These are phyloP conservation scores for Hyphodiscus hymeniophilus DNA, from an alignment of 495 filamentous ascomycete genomes.

Conservation along the genomic window DNA sequence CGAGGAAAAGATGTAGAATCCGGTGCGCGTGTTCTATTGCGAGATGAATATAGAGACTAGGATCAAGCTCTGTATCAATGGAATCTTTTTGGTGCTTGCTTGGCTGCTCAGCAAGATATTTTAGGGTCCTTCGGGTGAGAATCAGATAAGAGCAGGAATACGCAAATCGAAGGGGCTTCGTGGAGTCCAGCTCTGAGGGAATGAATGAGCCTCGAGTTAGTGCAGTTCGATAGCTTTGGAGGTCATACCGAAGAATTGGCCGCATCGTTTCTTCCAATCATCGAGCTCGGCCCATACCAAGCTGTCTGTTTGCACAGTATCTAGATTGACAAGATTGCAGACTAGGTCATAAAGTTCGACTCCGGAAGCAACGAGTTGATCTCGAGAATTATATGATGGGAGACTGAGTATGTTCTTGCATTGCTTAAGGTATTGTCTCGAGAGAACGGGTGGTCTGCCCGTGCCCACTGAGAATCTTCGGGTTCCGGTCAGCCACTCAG, in stretches of 20 bases:
- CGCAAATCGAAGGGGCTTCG: slow-evolving; percentile 1
- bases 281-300: slow-evolving; percentile 2
- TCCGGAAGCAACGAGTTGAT: not conserved
- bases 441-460: not conserved
- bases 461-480: slow-evolving; percentile 1
- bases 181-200: slow-evolving; percentile 1
- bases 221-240: too few species aligned
- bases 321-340: not conserved
- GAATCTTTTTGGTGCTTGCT: not conserved
- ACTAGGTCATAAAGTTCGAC: not conserved
- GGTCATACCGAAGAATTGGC: not conserved
- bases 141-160: slow-evolving; percentile 4
- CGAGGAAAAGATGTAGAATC: not conserved
- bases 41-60: not conserved
- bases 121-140: not conserved
- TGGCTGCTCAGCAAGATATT: not conserved
- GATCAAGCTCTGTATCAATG: not conserved
- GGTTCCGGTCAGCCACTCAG: too few species aligned
- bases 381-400: slow-evolving; percentile 1
- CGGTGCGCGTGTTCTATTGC: not conserved
- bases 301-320: slow-evolving; percentile 2
- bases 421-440: slow-evolving; percentile 2
- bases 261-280: not conserved
- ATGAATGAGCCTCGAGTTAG: too few species aligned
- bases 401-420: not conserved